Evolutionary conservation across 257 asterid species (phyloP), one percentile per base, ranked within the genome.

Genomic region (Solanum neorickii): DNA sequence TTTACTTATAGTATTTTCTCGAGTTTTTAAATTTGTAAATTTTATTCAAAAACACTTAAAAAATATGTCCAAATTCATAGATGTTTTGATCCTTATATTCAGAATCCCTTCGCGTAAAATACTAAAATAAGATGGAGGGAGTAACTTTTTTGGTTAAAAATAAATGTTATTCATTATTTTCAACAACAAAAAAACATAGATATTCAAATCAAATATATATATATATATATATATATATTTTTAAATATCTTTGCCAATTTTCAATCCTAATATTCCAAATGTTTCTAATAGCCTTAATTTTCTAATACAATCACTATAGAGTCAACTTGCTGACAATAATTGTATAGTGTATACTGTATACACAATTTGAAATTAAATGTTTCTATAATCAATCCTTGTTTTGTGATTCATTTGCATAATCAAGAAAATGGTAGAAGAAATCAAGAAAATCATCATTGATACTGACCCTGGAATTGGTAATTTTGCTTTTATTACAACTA

Each of bases 391-490:
- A 37, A 74, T 52, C n/a, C n/a, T 16, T 52, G 18, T 16, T 33
- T 35, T 52, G 2, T 14, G 3, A 18, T 52, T 52, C 62, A 72
- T 72, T 72, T 72, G 78, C 44, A 72, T 72, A 72, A 33, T 72
- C 7, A 20, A 74, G 13, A 62, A 56, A 56, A 84, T 84, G 87
- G 62, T 42, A 47, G 37, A 27, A 33, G 91, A 91, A 80, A 93
- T 88, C 89, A 96, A 95, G 96, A 96, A 95, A 91, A 94, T 95
- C 92, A 95, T 96, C 91, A 94, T 96, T 88, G 99, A 96, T 84
- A 96, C 99, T 15, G 99, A 96, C 85, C 99, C 99, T 39, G 99
- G 99, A 73, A 86, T 94, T 59, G 99, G 98, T 94, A 94, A 52
- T 52, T 16, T 49, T 52, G 23, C 9, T 6, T 16, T 52, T 52